Base-by-base conservation (phyloP, 805 yeast genomes). In the Teunomyces panamensis region DNA sequence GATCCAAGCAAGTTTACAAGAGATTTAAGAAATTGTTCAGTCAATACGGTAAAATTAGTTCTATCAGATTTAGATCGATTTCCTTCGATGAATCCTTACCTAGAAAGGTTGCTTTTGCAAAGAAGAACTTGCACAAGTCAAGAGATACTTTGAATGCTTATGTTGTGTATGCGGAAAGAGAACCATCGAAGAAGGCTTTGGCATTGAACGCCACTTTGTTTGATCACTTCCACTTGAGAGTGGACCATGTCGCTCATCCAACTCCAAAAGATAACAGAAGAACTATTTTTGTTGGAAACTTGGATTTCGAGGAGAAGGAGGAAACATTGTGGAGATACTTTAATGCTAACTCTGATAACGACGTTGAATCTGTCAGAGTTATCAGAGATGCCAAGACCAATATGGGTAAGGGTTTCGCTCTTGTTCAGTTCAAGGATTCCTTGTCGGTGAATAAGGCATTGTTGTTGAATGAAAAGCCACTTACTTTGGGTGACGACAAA, bases 371-470 rank as follows among this genome's bases (percentile, higher is more conserved):
- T 52, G 97, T 94, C 29, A 81, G 99, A 65, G 79, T 94, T 42
- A 80, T 94, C 30, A 82, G 99, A 63, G 99, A 94, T 64, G 71
- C 96, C 13, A 89, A 89, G 70, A 92, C 97, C 17, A 92, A 94
- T 59, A 75, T 92, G 49, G 99, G 99, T 53, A 94, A 94, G 70
- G 99, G 99, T 5, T 91, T 94, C 71, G 99, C 96, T 5, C 88
- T 91, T 63, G 90, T 94, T 30, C 98, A 92, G 67, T 94, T 91
- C 72, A 79, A 75, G 51, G 92, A 87, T 59, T 56, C 79, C 1
- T 68, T 84, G 47, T 74, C 84, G 36, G 96, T 94, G 8, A 83
- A 84, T 52, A 87, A 88, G 62, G 97, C 97, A 0, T 67, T 94
- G 46, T 68, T 89, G 49, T 70, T 89, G 51, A 80, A 91, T 64